Conservation (phyloP, 2,329 filamentous ascomycete species). For the Macroventuria anomochaeta region DNA sequence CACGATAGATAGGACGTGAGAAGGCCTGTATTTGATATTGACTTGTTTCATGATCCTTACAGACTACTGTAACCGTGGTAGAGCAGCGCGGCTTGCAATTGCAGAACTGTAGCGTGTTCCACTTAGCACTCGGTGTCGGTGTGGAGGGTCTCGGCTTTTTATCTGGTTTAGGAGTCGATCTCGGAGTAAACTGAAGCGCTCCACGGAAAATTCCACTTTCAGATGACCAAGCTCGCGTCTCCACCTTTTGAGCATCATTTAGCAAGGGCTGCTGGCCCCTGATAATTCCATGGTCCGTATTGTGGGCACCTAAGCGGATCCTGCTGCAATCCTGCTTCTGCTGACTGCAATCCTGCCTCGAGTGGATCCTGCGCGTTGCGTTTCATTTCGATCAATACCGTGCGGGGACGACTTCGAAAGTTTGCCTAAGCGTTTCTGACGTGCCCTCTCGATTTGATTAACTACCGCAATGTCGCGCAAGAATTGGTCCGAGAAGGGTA, state of each 20-base stretch:
- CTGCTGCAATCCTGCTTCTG: conserved; percentile 16
- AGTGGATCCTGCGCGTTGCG: conserved; percentile 15
- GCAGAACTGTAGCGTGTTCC: conserved; percentile 12
- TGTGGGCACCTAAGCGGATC: conserved; percentile 16
- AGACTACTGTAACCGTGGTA: conserved; percentile 15
- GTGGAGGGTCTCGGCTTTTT: conserved; percentile 18
- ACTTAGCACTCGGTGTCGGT: conserved; percentile 11
- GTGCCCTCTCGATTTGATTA: conserved; percentile 6
- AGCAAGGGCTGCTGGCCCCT: conserved; percentile 12
- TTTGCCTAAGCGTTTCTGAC: conserved; percentile 8
- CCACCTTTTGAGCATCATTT: conserved; percentile 19
- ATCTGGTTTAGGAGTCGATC: conserved; percentile 18
- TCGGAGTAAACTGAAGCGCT: conserved; percentile 18
- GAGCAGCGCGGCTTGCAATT: conserved; percentile 4
- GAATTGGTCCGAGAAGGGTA: not conserved
- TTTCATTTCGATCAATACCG: conserved; percentile 21
- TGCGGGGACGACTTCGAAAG: conserved; percentile 13
- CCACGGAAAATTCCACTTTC: conserved; percentile 11
- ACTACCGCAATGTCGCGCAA: not conserved
- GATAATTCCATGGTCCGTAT: conserved; percentile 10
- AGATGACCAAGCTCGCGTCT: conserved; percentile 15
- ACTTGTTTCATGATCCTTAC: conserved; percentile 19
- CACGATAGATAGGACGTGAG: conserved; percentile 1
- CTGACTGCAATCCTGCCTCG: conserved; percentile 7
- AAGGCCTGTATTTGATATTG: conserved; percentile 17